phyloP scores from a whole-genome alignment of 1,139 yeast species.

The Saccharomyces hybrid region DNA sequence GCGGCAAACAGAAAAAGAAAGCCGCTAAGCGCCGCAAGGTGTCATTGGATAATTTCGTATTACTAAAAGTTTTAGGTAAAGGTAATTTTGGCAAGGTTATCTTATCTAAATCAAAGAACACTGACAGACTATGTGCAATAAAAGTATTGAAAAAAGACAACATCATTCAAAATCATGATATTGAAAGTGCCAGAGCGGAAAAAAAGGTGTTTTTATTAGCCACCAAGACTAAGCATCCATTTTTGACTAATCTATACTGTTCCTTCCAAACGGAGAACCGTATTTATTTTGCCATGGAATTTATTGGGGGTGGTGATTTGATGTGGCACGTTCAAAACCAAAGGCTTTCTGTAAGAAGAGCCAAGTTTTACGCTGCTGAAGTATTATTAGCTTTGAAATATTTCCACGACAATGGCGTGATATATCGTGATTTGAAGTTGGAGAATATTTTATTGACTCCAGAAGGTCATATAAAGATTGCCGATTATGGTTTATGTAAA shows the following conservation, averaged over 20 bases:
- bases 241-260: conserved; percentile 81
- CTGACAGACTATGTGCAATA: conserved; percentile 75
- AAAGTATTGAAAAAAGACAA: conserved; percentile 93
- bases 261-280: conserved; percentile 98
- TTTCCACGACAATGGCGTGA: conserved; percentile 92
- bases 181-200: conserved; percentile 89
- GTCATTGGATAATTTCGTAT: conserved; percentile 90
- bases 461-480: conserved; percentile 93
- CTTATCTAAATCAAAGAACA: conserved; percentile 85
- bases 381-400: conserved; percentile 84
- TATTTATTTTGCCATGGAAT: conserved; percentile 96
- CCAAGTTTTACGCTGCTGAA: conserved; percentile 96
- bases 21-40: conserved; percentile 46
- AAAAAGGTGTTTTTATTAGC: conserved; percentile 89
- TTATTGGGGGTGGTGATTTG: conserved; percentile 93
- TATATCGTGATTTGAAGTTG: conserved; percentile 90
- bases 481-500: conserved; percentile 94
- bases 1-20: conserved; percentile 21
- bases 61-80: conserved; percentile 89
- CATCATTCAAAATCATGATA: conserved; percentile 91
- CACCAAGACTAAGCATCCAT: conserved; percentile 85
- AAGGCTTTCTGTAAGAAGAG: conserved; percentile 80
- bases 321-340: conserved; percentile 99
- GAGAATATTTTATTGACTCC: conserved; percentile 86
- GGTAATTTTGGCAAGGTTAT: conserved; percentile 98